A percentile compares a stretch with the other conserved stretches of the same genome.
Evolutionary conservation across 371 early-diverging fungal genomes (phyloP).

Genomic region (Choanephora cucurbitarum): DNA sequence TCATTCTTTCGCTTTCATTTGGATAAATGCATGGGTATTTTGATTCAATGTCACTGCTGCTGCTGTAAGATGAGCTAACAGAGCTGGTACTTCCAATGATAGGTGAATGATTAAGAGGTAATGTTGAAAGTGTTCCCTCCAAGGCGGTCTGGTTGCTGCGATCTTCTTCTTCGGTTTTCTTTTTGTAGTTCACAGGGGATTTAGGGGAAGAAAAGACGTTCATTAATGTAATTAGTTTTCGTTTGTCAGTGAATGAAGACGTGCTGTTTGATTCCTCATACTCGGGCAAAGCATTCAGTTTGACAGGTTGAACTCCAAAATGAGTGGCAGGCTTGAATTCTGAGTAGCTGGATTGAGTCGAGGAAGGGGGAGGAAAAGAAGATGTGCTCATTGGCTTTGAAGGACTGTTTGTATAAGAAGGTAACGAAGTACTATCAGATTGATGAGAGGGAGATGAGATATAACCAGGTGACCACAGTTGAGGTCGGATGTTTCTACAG

Average conservation of each 20-base stretch:
- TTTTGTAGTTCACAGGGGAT: not conserved
- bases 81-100: not conserved
- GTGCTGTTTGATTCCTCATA: not conserved
- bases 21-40: not conserved
- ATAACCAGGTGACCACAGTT: conserved; percentile 26
- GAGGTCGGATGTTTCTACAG: not conserved
- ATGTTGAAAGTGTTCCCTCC: not conserved
- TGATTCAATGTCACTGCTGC: not conserved
- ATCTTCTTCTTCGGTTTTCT: not conserved
- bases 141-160: too few species aligned
- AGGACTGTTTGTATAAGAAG: not conserved
- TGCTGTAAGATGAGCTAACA: not conserved
- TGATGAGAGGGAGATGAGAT: conserved; percentile 4
- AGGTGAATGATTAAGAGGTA: not conserved
- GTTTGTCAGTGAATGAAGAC: not conserved
- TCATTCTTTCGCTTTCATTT: not conserved
- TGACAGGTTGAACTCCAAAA: too few species aligned
- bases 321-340: not conserved
- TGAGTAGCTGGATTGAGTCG: not conserved
- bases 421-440: not conserved
- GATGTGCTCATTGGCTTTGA: too few species aligned
- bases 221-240: not conserved
- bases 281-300: too few species aligned
- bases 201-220: not conserved
- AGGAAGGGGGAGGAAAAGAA: too few species aligned